Conservation (phyloP, 495 filamentous ascomycete species). For the Cladorrhinum samala region DNA sequence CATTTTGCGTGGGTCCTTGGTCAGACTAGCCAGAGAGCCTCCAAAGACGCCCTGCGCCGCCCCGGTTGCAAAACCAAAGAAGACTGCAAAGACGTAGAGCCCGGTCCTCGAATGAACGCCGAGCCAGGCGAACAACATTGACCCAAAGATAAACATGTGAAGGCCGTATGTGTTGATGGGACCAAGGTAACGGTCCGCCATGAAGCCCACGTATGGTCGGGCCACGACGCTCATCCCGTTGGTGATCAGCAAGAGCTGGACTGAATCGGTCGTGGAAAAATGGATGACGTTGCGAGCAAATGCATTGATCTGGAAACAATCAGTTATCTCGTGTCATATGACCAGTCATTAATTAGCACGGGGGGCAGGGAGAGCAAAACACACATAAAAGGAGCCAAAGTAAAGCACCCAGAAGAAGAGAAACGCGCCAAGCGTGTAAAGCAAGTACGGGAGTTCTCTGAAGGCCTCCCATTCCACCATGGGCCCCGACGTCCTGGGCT, state of each 20-base stretch:
- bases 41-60: slow-evolving; percentile 35
- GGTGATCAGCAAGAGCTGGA: slow-evolving; percentile 37
- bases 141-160: slow-evolving; percentile 24
- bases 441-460: slow-evolving; percentile 32
- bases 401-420: slow-evolving; percentile 40
- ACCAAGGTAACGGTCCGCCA: slow-evolving; percentile 35
- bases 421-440: slow-evolving; percentile 34
- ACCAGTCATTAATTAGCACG: no score
- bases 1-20: slow-evolving; percentile 35
- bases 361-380: slow-evolving; percentile 14
- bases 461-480: slow-evolving; percentile 40
- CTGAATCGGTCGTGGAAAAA: slow-evolving; percentile 34
- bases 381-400: slow-evolving; percentile 43
- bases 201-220: slow-evolving; percentile 32
- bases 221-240: slow-evolving; percentile 36
- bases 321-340: neutral
- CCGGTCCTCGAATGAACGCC: slow-evolving; percentile 28
- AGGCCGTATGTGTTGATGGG: slow-evolving; percentile 36
- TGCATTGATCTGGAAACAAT: slow-evolving; percentile 26
- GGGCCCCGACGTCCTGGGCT: slow-evolving; percentile 28
- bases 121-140: slow-evolving; percentile 34
- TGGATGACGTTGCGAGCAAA: slow-evolving; percentile 36
- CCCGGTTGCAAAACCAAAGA: slow-evolving; percentile 36
- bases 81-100: slow-evolving; percentile 38
- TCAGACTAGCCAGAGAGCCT: slow-evolving; percentile 34